A percentile compares a stretch with the other conserved stretches of the same genome.
Conservation (phyloP, 108 stramenopile genomes). For the Cyclotella atomus region DNA sequence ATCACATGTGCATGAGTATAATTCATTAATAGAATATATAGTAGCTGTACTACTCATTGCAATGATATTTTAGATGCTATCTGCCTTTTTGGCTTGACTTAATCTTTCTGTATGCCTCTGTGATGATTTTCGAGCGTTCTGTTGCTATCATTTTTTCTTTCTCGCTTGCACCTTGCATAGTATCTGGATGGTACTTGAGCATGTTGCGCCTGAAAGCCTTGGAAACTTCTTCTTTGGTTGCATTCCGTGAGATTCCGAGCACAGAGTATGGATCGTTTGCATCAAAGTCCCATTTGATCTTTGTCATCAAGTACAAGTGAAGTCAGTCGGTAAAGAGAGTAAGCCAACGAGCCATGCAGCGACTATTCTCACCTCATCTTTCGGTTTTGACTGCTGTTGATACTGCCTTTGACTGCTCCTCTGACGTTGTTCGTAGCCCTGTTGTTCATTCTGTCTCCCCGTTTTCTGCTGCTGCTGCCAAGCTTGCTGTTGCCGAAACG, state of each 20-base stretch:
- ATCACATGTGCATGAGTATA: too few species aligned
- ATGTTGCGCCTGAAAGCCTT: slow-evolving; percentile 84
- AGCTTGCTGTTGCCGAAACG: slow-evolving; percentile 47
- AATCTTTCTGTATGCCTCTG: slow-evolving; percentile 82
- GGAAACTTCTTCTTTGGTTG: slow-evolving; percentile 75
- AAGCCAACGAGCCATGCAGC: not conserved
- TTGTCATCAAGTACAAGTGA: not conserved
- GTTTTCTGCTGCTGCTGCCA: slow-evolving; percentile 56
- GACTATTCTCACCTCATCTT: slow-evolving; percentile 45
- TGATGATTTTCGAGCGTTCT: slow-evolving; percentile 80
- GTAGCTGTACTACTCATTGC: not conserved
- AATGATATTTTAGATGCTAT: not conserved
- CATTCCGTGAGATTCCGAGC: slow-evolving; percentile 58
- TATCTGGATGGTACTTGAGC: slow-evolving; percentile 82
- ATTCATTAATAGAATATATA: too few species aligned
- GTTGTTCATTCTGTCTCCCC: slow-evolving; percentile 19
- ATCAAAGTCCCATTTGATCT: slow-evolving; percentile 85
- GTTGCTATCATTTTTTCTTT: slow-evolving; percentile 63
- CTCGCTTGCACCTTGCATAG: slow-evolving; percentile 64
- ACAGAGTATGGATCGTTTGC: slow-evolving; percentile 82
- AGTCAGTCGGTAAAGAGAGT: not conserved
- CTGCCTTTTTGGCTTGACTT: slow-evolving; percentile 48
- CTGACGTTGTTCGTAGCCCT: slow-evolving; percentile 47
- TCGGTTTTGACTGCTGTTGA: slow-evolving; percentile 39
- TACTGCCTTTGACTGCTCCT: slow-evolving; percentile 21